Evolutionary conservation across 306 rosid genomes (phyloP).

Genomic region (Cicer judaicum): DNA sequence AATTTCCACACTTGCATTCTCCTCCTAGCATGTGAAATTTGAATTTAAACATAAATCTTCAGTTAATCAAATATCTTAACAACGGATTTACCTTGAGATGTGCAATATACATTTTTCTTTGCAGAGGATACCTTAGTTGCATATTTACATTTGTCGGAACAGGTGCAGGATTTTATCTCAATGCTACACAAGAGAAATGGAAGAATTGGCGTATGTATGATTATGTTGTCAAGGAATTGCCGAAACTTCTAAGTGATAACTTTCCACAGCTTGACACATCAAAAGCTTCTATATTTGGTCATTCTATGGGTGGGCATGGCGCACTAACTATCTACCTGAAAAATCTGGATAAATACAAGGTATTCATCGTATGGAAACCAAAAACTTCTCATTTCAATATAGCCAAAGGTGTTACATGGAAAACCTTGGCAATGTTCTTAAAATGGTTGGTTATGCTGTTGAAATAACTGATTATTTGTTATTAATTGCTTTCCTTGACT

Average conservation of each 20-base stretch:
- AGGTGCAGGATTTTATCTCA: conserved; percentile 98
- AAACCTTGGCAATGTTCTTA: conserved; percentile 10
- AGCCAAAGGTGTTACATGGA: not conserved
- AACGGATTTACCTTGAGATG: conserved; percentile 26
- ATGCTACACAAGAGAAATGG: conserved; percentile 97
- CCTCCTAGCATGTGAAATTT: no score
- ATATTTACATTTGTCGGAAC: conserved; percentile 33
- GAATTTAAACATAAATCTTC: not conserved
- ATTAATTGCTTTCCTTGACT: conserved; percentile 20
- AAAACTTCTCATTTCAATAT: conserved; percentile 10
- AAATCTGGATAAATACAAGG: conserved; percentile 91
- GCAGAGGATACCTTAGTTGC: conserved; percentile 30
- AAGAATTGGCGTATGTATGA: conserved; percentile 98
- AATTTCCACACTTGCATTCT: no score
- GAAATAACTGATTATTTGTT: not conserved
- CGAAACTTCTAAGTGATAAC: conserved; percentile 70
- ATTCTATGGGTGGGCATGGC: conserved; percentile 99
- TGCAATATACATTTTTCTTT: conserved; percentile 24
- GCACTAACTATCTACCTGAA: conserved; percentile 87
- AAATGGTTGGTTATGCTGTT: conserved; percentile 31
- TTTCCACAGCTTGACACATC: conserved; percentile 83
- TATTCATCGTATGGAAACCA: conserved; percentile 39
- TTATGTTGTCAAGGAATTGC: conserved; percentile 88
- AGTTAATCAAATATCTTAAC: not conserved
- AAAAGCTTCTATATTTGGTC: conserved; percentile 86